Conservation (phyloP, 2,329 filamentous ascomycete species). For the Daldinia sp. region DNA sequence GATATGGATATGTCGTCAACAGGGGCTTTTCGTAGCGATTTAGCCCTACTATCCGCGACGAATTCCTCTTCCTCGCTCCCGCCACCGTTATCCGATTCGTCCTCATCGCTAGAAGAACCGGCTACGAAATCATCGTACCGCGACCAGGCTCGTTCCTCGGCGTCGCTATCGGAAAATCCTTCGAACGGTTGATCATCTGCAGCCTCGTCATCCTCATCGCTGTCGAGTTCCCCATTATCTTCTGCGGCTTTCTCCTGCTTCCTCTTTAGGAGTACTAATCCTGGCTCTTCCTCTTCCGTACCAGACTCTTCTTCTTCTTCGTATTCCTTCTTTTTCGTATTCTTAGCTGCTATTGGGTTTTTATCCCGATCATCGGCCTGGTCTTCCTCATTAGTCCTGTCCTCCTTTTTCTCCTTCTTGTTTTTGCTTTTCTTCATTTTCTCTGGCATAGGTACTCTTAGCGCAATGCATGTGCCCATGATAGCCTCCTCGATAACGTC, state of each 20-base stretch:
- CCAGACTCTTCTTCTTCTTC: conserved; percentile 38
- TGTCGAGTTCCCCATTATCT: conserved; percentile 40
- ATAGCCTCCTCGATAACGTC: conserved; percentile 59
- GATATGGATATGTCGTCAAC: conserved; percentile 42
- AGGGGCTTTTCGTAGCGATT: conserved; percentile 33
- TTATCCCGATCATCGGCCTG: conserved; percentile 25
- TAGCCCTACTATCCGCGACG: conserved; percentile 39
- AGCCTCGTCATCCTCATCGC: conserved; percentile 39
- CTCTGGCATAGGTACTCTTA: conserved; percentile 59
- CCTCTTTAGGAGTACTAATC: conserved; percentile 44
- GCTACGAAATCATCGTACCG: conserved; percentile 58
- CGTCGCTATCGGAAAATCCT: conserved; percentile 44
- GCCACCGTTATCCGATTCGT: conserved; percentile 50
- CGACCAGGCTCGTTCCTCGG: conserved; percentile 50
- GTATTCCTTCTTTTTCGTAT: conserved; percentile 31
- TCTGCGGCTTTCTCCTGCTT: conserved; percentile 50
- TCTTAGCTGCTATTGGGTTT: not conserved
- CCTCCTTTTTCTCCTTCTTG: conserved; percentile 45
- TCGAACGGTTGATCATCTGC: conserved; percentile 36
- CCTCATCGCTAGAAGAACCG: conserved; percentile 54
- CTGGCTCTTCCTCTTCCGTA: conserved; percentile 34
- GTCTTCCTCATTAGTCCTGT: conserved; percentile 33
- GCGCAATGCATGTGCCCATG: conserved; percentile 56
- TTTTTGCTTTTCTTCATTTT: conserved; percentile 48
- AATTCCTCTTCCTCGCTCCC: conserved; percentile 43